Percentiles rank a stretch among this genome's conserved stretches.
Conservation (phyloP, 345 rosid species). For the Eucalyptus brandiana region DNA sequence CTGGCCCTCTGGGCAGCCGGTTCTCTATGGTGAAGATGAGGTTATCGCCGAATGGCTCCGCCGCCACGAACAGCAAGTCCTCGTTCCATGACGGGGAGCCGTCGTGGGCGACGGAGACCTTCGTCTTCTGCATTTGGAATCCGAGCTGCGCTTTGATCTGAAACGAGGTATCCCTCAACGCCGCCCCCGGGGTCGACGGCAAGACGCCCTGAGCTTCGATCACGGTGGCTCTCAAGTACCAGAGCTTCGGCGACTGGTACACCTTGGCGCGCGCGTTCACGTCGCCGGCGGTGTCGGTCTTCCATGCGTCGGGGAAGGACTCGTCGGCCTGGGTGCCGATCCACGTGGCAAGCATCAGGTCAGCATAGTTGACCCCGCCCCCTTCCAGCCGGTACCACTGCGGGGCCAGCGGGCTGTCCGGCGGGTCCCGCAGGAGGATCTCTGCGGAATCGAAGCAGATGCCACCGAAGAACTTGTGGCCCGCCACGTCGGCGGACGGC, state of each 20-base stretch:
- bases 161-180: slow-evolving; percentile 41
- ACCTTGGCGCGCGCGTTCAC: slow-evolving; percentile 62
- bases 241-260: slow-evolving; percentile 71
- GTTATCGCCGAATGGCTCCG: slow-evolving; percentile 65
- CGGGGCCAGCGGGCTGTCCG: slow-evolving; percentile 91
- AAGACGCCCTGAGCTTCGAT: slow-evolving; percentile 66
- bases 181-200: slow-evolving; percentile 11
- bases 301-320: slow-evolving; percentile 89
- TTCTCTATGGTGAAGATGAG: slow-evolving; percentile 42
- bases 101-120: slow-evolving; percentile 32
- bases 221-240: slow-evolving; percentile 74
- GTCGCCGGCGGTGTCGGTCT: slow-evolving; percentile 62
- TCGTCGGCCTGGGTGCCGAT: slow-evolving; percentile 94
- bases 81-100: slow-evolving; percentile 82
- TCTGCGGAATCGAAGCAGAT: slow-evolving; percentile 74
- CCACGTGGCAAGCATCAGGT: slow-evolving; percentile 96
- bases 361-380: slow-evolving; percentile 44
- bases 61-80: slow-evolving; percentile 66
- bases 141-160: slow-evolving; percentile 70
- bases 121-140: slow-evolving; percentile 67
- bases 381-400: slow-evolving; percentile 94
- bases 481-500: slow-evolving; percentile 9
- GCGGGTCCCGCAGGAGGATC: slow-evolving; percentile 83
- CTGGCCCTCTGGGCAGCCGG: slow-evolving; percentile 42
- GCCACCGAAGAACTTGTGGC: slow-evolving; percentile 50